Conservation (phyloP, 2,329 filamentous ascomycete genomes). For the Cladosporium cucumerinum region DNA sequence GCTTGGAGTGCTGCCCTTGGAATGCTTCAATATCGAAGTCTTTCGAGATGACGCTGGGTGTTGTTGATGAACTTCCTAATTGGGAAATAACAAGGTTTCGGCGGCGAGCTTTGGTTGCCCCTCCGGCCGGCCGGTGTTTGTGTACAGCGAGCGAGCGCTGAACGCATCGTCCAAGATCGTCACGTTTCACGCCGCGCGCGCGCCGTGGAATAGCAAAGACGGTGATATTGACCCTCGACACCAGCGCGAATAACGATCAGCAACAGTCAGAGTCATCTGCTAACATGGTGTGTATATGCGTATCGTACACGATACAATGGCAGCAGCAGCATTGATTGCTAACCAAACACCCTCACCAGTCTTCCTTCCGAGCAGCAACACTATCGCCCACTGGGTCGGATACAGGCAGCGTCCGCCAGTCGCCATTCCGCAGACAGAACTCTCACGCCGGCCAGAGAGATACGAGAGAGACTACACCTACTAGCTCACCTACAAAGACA, state of each 20-base stretch:
- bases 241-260: slow-evolving; percentile 5
- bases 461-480: slow-evolving; percentile 17
- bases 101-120: slow-evolving; percentile 4
- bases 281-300: slow-evolving; percentile 11
- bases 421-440: slow-evolving; percentile 35
- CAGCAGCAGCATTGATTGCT: background rate
- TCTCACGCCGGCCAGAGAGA: slow-evolving; percentile 38
- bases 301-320: background rate
- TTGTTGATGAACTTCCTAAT: slow-evolving; percentile 20
- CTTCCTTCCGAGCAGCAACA: slow-evolving; percentile 14
- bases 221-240: slow-evolving; percentile 7
- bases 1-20: background rate
- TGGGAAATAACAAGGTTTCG: slow-evolving; percentile 14
- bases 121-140: background rate
- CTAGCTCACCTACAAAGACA: slow-evolving; percentile 26
- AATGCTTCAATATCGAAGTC: background rate
- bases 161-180: background rate
- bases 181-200: background rate
- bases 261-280: slow-evolving; percentile 3
- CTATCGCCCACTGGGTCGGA: slow-evolving; percentile 7
- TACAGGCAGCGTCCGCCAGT: slow-evolving; percentile 24
- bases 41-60: background rate
- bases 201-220: background rate
- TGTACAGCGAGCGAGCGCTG: background rate
- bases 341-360: background rate